A percentile compares a stretch with the other conserved stretches of the same genome.
Evolutionary conservation across 371 early-diverging fungal species (phyloP).

Genomic region (Gilbertella persicaria): DNA sequence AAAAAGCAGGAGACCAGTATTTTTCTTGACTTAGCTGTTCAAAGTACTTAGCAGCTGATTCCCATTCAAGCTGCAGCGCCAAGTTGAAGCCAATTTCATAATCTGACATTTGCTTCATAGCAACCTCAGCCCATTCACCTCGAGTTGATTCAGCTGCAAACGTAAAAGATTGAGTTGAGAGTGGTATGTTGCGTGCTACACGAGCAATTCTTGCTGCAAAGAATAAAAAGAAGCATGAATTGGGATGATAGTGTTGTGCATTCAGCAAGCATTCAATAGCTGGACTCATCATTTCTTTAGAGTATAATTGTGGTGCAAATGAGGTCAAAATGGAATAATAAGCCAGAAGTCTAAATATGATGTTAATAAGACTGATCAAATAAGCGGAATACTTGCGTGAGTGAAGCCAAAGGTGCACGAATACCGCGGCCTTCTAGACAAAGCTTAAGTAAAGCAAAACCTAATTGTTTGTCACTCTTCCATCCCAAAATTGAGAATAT

Average conservation of each 20-base stretch:
- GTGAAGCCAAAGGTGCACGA: constrained; percentile 58
- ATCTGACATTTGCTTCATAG: constrained; percentile 54
- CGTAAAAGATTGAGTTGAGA: constrained; percentile 56
- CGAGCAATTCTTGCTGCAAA: constrained; percentile 60
- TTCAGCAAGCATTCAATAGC: constrained; percentile 60
- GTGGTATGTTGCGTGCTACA: constrained; percentile 48
- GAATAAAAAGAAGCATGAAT: constrained; percentile 62
- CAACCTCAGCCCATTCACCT: constrained; percentile 56
- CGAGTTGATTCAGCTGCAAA: constrained; percentile 54
- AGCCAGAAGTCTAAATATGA: constrained; percentile 29
- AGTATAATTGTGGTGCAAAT: constrained; percentile 47
- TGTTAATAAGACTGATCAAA: not conserved
- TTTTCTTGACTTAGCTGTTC: constrained; percentile 50
- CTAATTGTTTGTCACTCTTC: constrained; percentile 59
- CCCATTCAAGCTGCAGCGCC: constrained; percentile 58
- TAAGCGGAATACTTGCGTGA: constrained; percentile 39
- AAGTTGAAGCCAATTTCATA: constrained; percentile 65
- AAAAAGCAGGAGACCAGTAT: constrained; percentile 66
- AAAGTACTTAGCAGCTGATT: constrained; percentile 45
- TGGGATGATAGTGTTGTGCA: constrained; percentile 55
- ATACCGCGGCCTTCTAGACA: constrained; percentile 58
- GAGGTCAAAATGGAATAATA: constrained; percentile 57
- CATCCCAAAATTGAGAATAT: constrained; percentile 57
- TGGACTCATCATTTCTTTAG: constrained; percentile 42
- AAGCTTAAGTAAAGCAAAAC: constrained; percentile 56